These are phyloP conservation scores for Pulveroboletus sp. DNA, from an alignment of 768 basidiomycete genomes.

Conservation along the genomic window DNA sequence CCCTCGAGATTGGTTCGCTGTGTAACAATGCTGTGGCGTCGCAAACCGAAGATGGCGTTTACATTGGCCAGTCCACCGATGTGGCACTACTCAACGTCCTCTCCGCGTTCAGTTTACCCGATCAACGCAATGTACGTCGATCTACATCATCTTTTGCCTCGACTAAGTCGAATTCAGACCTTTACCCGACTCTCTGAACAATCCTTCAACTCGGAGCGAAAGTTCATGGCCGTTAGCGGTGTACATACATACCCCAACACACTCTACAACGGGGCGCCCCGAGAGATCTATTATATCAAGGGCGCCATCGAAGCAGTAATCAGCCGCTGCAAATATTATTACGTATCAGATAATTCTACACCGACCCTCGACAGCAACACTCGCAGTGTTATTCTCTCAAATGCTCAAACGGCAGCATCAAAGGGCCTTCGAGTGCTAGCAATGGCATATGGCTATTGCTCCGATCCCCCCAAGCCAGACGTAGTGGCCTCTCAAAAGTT, in stretches of 20 bases:
- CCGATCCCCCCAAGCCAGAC: constrained; percentile 36
- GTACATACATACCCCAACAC: constrained; percentile 41
- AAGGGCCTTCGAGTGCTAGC: constrained; percentile 85
- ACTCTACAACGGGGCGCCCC: constrained; percentile 32
- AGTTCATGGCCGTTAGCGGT: constrained; percentile 91
- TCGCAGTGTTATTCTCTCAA: constrained; percentile 61
- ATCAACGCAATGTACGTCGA: constrained; percentile 64
- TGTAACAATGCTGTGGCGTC: constrained; percentile 83
- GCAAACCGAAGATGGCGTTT: constrained; percentile 66
- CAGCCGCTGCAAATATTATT: constrained; percentile 84
- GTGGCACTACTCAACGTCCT: constrained; percentile 87
- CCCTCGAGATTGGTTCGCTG: constrained; percentile 78
- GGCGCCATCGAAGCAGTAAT: constrained; percentile 90
- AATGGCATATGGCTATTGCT: constrained; percentile 84
- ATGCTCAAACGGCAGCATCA: constrained; percentile 69
- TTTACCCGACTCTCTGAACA: constrained; percentile 76
- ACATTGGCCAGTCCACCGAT: constrained; percentile 89
- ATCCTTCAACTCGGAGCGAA: constrained; percentile 91
- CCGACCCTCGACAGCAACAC: constrained; percentile 72
- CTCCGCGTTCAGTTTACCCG: constrained; percentile 59
- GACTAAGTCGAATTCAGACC: constrained; percentile 36
- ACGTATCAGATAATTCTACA: constrained; percentile 86
- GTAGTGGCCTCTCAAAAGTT: constrained; percentile 14
- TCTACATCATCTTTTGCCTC: background rate
- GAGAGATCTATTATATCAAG: constrained; percentile 88